Base-by-base conservation (phyloP, 306 rosid species). In the Urtica urens region DNA sequence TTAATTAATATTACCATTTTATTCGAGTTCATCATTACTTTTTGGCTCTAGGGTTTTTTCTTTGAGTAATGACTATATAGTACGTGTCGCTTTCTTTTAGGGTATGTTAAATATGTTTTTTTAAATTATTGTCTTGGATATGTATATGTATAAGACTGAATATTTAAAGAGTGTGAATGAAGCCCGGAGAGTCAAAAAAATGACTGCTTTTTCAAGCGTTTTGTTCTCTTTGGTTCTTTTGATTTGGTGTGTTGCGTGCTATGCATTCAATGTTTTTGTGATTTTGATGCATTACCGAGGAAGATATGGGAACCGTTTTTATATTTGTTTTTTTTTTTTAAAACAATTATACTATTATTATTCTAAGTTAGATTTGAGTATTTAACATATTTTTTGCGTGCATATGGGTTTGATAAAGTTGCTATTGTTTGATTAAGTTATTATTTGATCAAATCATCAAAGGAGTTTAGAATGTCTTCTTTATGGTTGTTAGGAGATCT, bases 271-370 rank as follows among this genome's bases (percentile, higher is more conserved):
- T 58, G 77, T 52, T 62, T 64, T 68, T n/a, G 67, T 74, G 85
- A 78, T 72, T 69, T 70, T 75, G 79, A 38, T 78, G 81, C 72
- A 60, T 55, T 55, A 64, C 73, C 78, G 66, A 79, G 87, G 69
- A 79, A 66, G 84, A 82, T 79, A 68, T 73, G 66, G 52, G 59
- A 27, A 70, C 28, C 24, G 49, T 44, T 52, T 60, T 58, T 64
- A 24, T 18, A n/a, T 21, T 45, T n/a, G n/a, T 15, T 44, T 22
- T 11, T 2, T 2, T 10, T 25, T 7, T 28, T 49, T 2, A 51
- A 6, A 4, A 15, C 3, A 45, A 27, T 48, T 5, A 23, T 16
- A n/a, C n/a, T n/a, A n/a, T n/a, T n/a, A n/a, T n/a, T n/a, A n/a
- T n/a, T n/a, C n/a, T n/a, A n/a, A n/a, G n/a, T n/a, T n/a, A n/a